A percentile compares a stretch with the other conserved stretches of the same genome.
phyloP scores from a whole-genome alignment of 805 yeast species.

The Kurtzmaniella cleridarum region DNA sequence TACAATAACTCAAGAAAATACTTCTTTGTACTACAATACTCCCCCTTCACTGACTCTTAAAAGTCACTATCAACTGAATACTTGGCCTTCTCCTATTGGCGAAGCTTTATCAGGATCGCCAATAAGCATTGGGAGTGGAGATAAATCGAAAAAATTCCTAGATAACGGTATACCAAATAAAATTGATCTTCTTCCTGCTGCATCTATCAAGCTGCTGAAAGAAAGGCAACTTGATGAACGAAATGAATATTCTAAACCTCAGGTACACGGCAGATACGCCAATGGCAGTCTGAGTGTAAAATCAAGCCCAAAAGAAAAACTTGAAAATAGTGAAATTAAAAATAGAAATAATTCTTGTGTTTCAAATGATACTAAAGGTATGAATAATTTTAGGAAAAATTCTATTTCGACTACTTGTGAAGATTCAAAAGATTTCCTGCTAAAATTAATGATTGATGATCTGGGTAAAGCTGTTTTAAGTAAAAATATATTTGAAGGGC shows the following conservation, averaged over 20 bases:
- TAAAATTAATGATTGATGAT: conserved; percentile 35
- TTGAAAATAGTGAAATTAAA: not conserved
- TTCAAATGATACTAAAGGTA: not conserved
- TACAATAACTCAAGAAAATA: conserved; percentile 18
- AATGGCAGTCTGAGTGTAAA: no score
- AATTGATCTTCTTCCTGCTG: conserved; percentile 7
- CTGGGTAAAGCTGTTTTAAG: conserved; percentile 37
- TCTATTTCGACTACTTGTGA: not conserved
- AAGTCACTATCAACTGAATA: conserved; percentile 3
- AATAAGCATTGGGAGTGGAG: not conserved
- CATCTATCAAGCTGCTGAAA: conserved; percentile 4
- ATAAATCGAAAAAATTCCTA: no score
- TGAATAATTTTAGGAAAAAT: no score
- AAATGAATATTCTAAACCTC: no score
- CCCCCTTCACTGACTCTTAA: conserved; percentile 16
- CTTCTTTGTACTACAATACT: conserved; percentile 9
- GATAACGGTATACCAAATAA: no score
- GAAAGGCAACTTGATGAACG: no score
- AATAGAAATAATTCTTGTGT: not conserved
- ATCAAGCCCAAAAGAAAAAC: not conserved
- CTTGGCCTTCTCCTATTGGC: not conserved
- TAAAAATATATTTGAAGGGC: conserved; percentile 12
- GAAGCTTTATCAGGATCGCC: not conserved
- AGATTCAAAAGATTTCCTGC: conserved; percentile 20
- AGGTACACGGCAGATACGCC: no score